Conservation (phyloP, 140 eudicot species). For the Ambrosia hybrid region DNA sequence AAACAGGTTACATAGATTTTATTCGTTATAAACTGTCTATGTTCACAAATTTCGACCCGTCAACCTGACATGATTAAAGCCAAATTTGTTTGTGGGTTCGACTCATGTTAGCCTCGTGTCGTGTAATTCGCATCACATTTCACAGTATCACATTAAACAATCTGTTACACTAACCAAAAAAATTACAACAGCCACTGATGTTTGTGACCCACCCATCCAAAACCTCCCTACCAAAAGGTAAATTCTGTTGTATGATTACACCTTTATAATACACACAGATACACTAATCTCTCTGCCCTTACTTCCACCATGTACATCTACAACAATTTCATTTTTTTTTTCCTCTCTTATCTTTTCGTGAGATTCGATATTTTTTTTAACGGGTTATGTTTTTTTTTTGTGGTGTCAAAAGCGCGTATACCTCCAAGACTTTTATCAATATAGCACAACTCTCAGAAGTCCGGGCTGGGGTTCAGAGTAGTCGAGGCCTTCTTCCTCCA, state of each 20-base stretch:
- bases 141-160: conserved; percentile 31
- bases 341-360: not conserved
- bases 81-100: no score
- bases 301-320: conserved; percentile 20
- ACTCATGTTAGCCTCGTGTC: not conserved
- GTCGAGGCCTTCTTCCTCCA: conserved; percentile 90
- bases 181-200: not conserved
- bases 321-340: not conserved
- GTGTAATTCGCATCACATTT: not conserved
- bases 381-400: conserved; percentile 29
- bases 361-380: conserved; percentile 18
- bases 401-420: conserved; percentile 48
- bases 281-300: conserved; percentile 41
- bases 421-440: conserved; percentile 45
- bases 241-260: conserved; percentile 39
- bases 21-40: no score
- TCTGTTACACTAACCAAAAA: conserved; percentile 25
- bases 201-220: conserved; percentile 14
- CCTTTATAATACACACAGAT: conserved; percentile 45
- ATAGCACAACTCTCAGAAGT: conserved; percentile 79
- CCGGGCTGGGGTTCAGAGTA: conserved; percentile 96
- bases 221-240: conserved; percentile 36
- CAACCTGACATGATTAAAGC: no score
- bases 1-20: no score
- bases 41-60: no score